Percentiles rank a stretch among this genome's conserved stretches.
phyloP scores from a whole-genome alignment of 225 moss, liverwort and hornwort species.

The Sphagnum tenellum region DNA sequence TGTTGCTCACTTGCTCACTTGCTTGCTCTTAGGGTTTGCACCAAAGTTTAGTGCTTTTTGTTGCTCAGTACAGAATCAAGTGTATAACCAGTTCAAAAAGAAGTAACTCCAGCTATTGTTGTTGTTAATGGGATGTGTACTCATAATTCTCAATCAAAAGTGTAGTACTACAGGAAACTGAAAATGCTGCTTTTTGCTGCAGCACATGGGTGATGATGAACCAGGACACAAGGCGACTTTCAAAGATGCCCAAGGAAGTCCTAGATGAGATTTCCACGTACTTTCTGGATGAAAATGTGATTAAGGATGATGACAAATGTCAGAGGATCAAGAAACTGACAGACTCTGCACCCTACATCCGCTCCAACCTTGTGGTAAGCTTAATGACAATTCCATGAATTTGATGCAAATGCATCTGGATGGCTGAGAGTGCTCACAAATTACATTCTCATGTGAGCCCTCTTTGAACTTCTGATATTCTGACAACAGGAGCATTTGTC shows the following conservation, averaged over 20 bases:
- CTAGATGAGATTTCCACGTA: conserved; percentile 61
- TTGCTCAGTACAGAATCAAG: no score
- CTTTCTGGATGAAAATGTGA: conserved; percentile 50
- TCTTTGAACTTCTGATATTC: no score
- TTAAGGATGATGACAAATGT: conserved; percentile 49
- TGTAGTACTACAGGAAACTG: no score
- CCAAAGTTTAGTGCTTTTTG: no score
- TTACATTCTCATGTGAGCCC: no score
- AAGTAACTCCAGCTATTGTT: background rate
- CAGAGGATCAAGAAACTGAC: conserved; percentile 68
- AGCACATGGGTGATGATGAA: conserved; percentile 97
- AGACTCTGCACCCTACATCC: conserved; percentile 56
- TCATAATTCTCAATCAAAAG: no score
- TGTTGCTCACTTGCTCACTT: background rate
- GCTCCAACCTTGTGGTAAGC: conserved; percentile 67
- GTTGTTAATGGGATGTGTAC: background rate
- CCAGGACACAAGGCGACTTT: conserved; percentile 72
- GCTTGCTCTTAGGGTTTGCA: no score
- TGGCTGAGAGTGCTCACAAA: no score
- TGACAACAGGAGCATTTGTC: no score
- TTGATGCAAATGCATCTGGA: no score
- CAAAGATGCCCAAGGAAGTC: conserved; percentile 83
- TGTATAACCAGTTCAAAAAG: no score
- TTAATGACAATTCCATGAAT: no score
- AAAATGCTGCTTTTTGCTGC: conserved; percentile 5